phyloP scores from a whole-genome alignment of 2,329 filamentous ascomycete genomes.

The Venturia effusa region DNA sequence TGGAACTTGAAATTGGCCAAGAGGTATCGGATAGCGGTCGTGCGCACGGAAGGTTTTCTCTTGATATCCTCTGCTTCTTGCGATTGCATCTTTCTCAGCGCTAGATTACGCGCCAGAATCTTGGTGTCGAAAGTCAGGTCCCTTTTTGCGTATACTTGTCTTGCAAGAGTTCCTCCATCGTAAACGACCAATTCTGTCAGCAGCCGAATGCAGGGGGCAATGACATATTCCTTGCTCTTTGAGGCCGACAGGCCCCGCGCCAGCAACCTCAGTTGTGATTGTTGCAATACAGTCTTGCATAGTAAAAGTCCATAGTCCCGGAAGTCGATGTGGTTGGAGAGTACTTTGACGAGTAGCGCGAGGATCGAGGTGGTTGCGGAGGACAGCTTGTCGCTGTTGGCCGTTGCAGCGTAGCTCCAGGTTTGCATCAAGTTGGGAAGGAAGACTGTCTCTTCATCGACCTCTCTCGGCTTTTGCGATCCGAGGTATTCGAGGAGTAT shows the following conservation, averaged over 20 bases:
- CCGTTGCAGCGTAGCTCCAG: slow-evolving; percentile 73
- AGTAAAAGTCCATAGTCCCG: slow-evolving; percentile 65
- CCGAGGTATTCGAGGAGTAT: slow-evolving; percentile 63
- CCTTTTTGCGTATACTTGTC: slow-evolving; percentile 64
- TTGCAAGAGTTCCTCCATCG: slow-evolving; percentile 73
- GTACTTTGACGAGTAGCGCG: slow-evolving; percentile 66
- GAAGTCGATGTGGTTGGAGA: slow-evolving; percentile 65
- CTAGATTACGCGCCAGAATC: slow-evolving; percentile 69
- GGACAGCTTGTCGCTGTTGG: slow-evolving; percentile 69
- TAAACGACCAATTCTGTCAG: slow-evolving; percentile 77
- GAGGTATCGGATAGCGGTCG: slow-evolving; percentile 72
- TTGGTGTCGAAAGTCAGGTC: slow-evolving; percentile 62
- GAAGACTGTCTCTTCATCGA: slow-evolving; percentile 49
- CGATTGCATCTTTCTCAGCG: slow-evolving; percentile 47
- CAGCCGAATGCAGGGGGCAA: slow-evolving; percentile 77
- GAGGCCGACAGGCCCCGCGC: slow-evolving; percentile 68
- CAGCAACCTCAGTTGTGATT: slow-evolving; percentile 69
- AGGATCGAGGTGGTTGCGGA: slow-evolving; percentile 73
- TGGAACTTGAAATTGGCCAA: slow-evolving; percentile 70
- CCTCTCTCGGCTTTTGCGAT: slow-evolving; percentile 38
- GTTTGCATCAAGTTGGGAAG: slow-evolving; percentile 74
- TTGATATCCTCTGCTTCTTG: slow-evolving; percentile 37
- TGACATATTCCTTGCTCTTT: slow-evolving; percentile 75
- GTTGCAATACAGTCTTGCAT: slow-evolving; percentile 71
- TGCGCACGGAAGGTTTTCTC: slow-evolving; percentile 70